A percentile compares a stretch with the other conserved stretches of the same genome.
These are phyloP conservation scores for Ustilaginoidea virens DNA, from an alignment of 2,329 filamentous ascomycete species.

Conservation along the genomic window DNA sequence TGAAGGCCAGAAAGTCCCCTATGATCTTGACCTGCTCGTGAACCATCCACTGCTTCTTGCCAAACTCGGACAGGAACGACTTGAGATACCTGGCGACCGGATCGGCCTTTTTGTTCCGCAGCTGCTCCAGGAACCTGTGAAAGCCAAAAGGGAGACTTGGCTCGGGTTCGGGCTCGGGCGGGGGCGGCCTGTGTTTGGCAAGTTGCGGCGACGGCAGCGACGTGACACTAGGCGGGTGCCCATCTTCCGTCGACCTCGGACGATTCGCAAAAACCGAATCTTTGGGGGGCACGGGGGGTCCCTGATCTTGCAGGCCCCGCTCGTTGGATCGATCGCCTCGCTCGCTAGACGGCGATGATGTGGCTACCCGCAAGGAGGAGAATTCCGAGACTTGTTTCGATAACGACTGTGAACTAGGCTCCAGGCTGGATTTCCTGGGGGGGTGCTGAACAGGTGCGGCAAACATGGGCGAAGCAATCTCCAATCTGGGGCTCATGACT, in stretches of 20 bases:
- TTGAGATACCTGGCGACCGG: slow-evolving; percentile 91
- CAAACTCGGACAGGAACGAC: slow-evolving; percentile 88
- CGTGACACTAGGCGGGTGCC: slow-evolving; percentile 10
- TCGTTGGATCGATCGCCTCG: slow-evolving; percentile 21
- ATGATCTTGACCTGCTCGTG: slow-evolving; percentile 99
- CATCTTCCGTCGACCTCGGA: slow-evolving; percentile 23
- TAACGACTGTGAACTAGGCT: slow-evolving; percentile 43
- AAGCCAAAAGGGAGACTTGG: slow-evolving; percentile 88
- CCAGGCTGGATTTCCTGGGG: slow-evolving; percentile 73
- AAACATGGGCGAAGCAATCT: slow-evolving; percentile 66
- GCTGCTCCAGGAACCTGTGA: slow-evolving; percentile 87
- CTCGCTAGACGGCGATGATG: slow-evolving; percentile 22
- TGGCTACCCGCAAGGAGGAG: slow-evolving; percentile 25
- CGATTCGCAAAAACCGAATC: slow-evolving; percentile 32
- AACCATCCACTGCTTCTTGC: slow-evolving; percentile 98
- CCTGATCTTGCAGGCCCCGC: slow-evolving; percentile 26
- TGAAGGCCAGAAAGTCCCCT: slow-evolving; percentile 88
- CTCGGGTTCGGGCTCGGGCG: slow-evolving; percentile 63
- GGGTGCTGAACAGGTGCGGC: slow-evolving; percentile 55
- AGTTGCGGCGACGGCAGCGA: slow-evolving; percentile 30
- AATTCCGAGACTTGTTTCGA: slow-evolving; percentile 33
- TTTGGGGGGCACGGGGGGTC: slow-evolving; percentile 45
- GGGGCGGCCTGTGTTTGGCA: slow-evolving; percentile 46
- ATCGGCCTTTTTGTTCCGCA: slow-evolving; percentile 93
- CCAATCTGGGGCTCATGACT: slow-evolving; percentile 81